A percentile compares a stretch with the other conserved stretches of the same genome.
These are phyloP conservation scores for Psilocybe sp. DNA, from an alignment of 768 basidiomycete genomes.

Conservation along the genomic window DNA sequence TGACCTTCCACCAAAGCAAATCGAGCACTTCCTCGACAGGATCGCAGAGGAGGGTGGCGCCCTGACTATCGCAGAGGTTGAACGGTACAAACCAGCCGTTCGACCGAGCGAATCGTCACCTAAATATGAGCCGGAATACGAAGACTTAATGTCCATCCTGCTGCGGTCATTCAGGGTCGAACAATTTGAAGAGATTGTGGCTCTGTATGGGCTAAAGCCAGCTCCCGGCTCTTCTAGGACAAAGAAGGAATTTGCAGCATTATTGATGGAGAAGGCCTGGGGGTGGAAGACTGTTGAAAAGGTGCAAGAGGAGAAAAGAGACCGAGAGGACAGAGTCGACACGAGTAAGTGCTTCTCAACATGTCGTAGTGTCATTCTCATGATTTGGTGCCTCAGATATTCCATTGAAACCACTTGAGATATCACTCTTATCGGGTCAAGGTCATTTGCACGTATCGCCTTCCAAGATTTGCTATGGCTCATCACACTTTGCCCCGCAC, in stretches of 20 bases:
- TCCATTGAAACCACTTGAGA: too few relatives aligned
- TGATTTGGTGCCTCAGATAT: too few relatives aligned
- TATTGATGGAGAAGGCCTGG: conserved; percentile 67
- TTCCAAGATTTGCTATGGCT: background rate
- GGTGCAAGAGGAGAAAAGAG: conserved; percentile 44
- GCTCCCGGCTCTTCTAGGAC: conserved; percentile 23
- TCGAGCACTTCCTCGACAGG: too few relatives aligned
- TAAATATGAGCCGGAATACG: conserved; percentile 53
- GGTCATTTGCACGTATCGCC: background rate
- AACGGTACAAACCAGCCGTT: conserved; percentile 40
- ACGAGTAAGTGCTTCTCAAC: conserved; percentile 18
- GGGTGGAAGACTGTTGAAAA: conserved; percentile 60
- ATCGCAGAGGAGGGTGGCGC: background rate
- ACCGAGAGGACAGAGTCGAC: conserved; percentile 49
- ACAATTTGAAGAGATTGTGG: conserved; percentile 56
- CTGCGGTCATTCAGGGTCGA: conserved; percentile 60
- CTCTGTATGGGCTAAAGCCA: conserved; percentile 41
- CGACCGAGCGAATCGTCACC: conserved; percentile 31
- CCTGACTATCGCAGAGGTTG: background rate
- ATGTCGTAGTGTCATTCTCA: too few relatives aligned
- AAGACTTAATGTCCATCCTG: conserved; percentile 47
- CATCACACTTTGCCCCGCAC: background rate
- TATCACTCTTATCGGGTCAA: too few relatives aligned
- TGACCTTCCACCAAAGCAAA: too few relatives aligned
- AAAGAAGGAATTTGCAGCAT: conserved; percentile 40